Evolutionary conservation across 371 early-diverging fungal species (phyloP).

Genomic region (Zychaea mexicana): DNA sequence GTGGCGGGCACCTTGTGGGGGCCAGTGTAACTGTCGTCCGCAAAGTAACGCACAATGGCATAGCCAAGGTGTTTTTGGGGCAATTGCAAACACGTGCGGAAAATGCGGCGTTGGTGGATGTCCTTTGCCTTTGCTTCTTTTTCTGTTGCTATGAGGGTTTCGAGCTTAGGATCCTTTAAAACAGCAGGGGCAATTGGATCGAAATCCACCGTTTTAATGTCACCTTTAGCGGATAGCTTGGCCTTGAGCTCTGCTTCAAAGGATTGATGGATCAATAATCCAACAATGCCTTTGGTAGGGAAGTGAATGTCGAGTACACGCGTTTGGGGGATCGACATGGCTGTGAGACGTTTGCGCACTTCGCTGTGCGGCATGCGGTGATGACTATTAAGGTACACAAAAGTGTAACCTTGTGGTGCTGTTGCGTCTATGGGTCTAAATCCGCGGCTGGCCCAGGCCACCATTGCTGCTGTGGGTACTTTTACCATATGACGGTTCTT

Average conservation of each 20-base stretch:
- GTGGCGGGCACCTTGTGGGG: neutral
- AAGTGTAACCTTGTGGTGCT: neutral
- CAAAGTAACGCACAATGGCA: neutral
- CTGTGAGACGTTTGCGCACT: neutral
- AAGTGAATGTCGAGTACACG: neutral
- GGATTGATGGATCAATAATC: neutral
- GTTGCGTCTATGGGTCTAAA: no score
- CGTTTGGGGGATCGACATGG: neutral
- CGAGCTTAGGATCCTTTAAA: neutral
- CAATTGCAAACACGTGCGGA: neutral
- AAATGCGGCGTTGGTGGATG: neutral
- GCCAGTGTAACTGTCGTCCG: neutral
- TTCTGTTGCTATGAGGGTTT: neutral
- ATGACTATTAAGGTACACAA: conserved; percentile 2
- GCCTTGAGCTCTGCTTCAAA: neutral
- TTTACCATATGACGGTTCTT: no score
- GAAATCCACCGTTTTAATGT: neutral
- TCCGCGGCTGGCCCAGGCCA: no score
- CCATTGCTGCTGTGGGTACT: no score
- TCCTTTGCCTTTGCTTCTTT: neutral
- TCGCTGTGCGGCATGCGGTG: neutral
- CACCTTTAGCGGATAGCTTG: neutral
- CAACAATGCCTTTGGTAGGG: neutral
- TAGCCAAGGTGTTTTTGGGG: neutral
- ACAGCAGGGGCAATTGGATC: neutral